Base-by-base conservation (phyloP, 768 basidiomycete genomes). In the Trametes sanguinea region DNA sequence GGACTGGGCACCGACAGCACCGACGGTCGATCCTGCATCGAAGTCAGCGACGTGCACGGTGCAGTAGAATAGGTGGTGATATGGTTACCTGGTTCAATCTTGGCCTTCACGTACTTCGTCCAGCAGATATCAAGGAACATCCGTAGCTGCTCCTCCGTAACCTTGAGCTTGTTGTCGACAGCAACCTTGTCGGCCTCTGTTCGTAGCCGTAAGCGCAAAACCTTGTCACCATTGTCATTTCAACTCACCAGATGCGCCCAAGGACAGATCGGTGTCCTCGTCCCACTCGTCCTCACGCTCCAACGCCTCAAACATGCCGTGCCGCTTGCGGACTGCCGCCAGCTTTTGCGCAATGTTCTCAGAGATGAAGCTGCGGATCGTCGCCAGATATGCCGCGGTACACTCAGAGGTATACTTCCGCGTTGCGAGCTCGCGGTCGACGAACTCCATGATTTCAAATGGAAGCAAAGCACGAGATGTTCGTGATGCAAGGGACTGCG, bases 1-100 rank as follows among this genome's bases (percentile, higher is more conserved):
- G 1, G 97, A 98, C 72, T 99, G 97, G 5, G 97, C 97, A 4
- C 96, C 97, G 44, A 99, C 94, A 33, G 97, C 97, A 32, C 97
- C 97, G 17, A 99, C 97, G 17, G 97, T 98, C 0, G 96, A 98
- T 9, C 95, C 95, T 93, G 57, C 8, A 8, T 22, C 27, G n/a
- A 35, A 29, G n/a, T 37, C 13, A 52, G 48, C 55, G 17, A 44
- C 3, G 32, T 0, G 22, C 22, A 22, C 22, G 22, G 22, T 22
- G 22, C 22, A 8, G 8, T 17, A 13, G 11, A 4, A 7, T 43
- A 29, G 17, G 4, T 8, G 44, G 50, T 5, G 22, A 46, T 54
- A 16, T 56, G 59, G 22, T 54, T 54, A 90, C 93, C 93, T 60
- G 97, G 97, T 76, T 98, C 97, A 66, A 98, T 96, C 69, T 95